These are phyloP conservation scores for Chloris gayana DNA, from an alignment of 176 grass and related monocot genomes.

Conservation along the genomic window DNA sequence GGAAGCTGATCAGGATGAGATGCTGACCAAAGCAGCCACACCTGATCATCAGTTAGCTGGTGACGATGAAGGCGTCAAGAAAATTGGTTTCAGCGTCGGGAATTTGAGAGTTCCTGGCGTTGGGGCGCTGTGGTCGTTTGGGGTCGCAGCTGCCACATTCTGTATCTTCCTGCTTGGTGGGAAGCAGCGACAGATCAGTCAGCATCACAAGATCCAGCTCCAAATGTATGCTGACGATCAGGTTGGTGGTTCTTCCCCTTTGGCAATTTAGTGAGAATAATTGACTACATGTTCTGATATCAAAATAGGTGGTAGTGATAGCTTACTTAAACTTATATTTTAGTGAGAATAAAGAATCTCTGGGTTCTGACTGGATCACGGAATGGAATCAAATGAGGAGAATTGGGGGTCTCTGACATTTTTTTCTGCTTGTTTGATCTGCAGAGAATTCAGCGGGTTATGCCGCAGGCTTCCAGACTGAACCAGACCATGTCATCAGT, in stretches of 20 bases:
- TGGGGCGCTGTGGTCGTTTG: constrained; percentile 83
- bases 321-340: background rate
- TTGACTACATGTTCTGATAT: constrained; percentile 5
- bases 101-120: constrained; percentile 56
- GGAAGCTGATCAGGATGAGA: constrained; percentile 23
- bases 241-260: constrained; percentile 33
- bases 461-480: constrained; percentile 65
- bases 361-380: background rate
- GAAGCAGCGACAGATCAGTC: constrained; percentile 41
- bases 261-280: background rate
- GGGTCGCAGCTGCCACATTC: constrained; percentile 73
- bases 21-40: constrained; percentile 23
- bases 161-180: constrained; percentile 66
- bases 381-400: background rate
- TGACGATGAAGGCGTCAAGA: constrained; percentile 13
- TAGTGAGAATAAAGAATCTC: background rate
- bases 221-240: constrained; percentile 64
- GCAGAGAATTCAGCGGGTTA: constrained; percentile 69
- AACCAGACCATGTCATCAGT: constrained; percentile 76
- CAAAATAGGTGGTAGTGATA: background rate
- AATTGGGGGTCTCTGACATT: background rate
- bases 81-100: constrained; percentile 42
- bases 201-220: constrained; percentile 59
- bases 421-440: constrained; percentile 22
- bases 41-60: constrained; percentile 18